Base-by-base conservation (phyloP, 148 eudicot genomes). In the Dianthus caryophyllus region DNA sequence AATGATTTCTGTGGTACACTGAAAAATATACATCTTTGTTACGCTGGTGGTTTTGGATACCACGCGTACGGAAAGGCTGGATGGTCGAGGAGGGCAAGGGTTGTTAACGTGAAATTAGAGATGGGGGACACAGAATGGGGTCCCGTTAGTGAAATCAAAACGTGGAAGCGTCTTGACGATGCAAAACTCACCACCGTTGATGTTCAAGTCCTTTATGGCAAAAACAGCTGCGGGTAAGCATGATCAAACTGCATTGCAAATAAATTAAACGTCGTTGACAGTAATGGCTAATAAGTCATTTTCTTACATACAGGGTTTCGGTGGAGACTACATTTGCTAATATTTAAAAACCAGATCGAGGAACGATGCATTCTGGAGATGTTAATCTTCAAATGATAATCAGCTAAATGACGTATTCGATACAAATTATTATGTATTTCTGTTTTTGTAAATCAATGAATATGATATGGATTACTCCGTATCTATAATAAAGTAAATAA, bases 51-150 rank as follows among this genome's bases (percentile, higher is more conserved):
- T 27, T 89, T 93, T 55, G 98, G 98, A 18, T 93, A 93, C 75
- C 98, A 93, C 78, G 98, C 98, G 2, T 93, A 93, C 71, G 98
- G 98, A 43, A 80, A 83, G 73, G 96, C 92, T 55, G 98, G 98
- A 24, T 93, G 98, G 98, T 51, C 79, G 14, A 81, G 96, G 68
- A 84, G 98, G 74, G 84, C 98, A n/a, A 84, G 98, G 75, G 83
- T 93, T 76, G 90, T 93, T 29, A 81, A 76, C 13, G 86, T 81
- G 2, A 81, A 78, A 60, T 58, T 93, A 76, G 95, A 84, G 78
- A 67, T 74, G 44, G 56, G 59, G 4, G 75, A 82, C 26, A 87
- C 87, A 29, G 76, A 51, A 44, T 93, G 95, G 95, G 98, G 92
- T 51, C 49, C 69, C 6, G 95, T 93, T 46, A 82, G 84, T 77